Evolutionary conservation across 2,329 filamentous ascomycete genomes (phyloP).

Genomic region (Apiospora aurea): DNA sequence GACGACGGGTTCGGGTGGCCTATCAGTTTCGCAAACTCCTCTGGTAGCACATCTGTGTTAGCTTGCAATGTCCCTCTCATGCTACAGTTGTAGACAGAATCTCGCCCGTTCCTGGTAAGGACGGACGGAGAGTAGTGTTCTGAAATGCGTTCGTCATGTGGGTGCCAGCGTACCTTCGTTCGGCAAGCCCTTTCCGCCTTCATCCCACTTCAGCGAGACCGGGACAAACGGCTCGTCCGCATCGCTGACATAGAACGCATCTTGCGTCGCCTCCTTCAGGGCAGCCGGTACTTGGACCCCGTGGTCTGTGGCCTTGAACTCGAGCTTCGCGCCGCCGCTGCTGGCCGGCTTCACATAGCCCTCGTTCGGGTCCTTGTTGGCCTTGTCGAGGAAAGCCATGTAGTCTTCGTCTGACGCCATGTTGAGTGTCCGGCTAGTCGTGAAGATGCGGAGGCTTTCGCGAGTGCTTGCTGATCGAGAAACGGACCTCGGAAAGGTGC

Average conservation of each 20-base stretch:
- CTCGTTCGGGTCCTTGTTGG: conserved; percentile 78
- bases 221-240: conserved; percentile 86
- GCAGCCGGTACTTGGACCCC: conserved; percentile 66
- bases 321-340: conserved; percentile 40
- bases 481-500: neutral
- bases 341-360: conserved; percentile 50
- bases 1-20: conserved; percentile 60
- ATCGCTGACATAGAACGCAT: conserved; percentile 78
- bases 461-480: neutral
- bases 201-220: conserved; percentile 70
- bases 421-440: conserved; percentile 34
- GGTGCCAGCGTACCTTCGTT: conserved; percentile 61
- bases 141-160: conserved; percentile 19
- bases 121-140: conserved; percentile 7
- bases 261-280: conserved; percentile 57
- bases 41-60: conserved; percentile 1
- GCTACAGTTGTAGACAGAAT: neutral
- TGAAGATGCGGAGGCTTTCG: neutral
- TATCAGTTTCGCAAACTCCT: conserved; percentile 73
- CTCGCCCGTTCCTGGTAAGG: too few species aligned
- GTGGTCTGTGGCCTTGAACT: conserved; percentile 60
- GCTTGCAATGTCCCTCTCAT: neutral
- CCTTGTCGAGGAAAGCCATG: conserved; percentile 84
- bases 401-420: conserved; percentile 86
- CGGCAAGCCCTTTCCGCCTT: conserved; percentile 59